Evolutionary conservation across 2,329 filamentous ascomycete genomes (phyloP), one percentile per base, ranked within the genome.

Genomic region (Colletotrichum siamense): DNA sequence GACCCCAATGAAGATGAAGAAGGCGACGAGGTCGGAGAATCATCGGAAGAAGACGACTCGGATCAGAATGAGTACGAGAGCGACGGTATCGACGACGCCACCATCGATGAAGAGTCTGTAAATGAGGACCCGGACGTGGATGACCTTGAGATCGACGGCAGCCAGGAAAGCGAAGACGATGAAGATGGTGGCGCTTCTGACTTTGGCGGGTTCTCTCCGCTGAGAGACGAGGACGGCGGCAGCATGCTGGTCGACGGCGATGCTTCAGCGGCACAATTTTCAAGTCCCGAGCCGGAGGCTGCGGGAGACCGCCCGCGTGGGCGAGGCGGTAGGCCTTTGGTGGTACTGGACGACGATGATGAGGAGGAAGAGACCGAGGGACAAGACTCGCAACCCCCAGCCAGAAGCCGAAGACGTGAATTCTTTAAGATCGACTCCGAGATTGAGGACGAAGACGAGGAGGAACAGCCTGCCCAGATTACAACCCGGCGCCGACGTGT

Each of bases 31-130:
- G 69, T 69, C 15, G 61, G 77, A n/a, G 77, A 78, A 6, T 71
- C 75, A 9, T 18, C 8, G 6, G 55, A 69, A 6, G 74, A 69
- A 6, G 78, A 79, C 1, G 76, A 69, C 30, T 74, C 74, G 1
- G 75, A 78, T 0, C 73, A 75, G 0, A 79, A 81, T 1, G 81
- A 83, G 61, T 86, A 87, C 18, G 86, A 87, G 52, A 85, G 85
- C 59, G 84, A 85, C 0, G 84, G 84, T 0, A 86, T 87, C 8
- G 85, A 86, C 49, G 85, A 86, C 63, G 79, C 71, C 2, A 80
- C 81, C 10, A 80, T 85, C 15, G 73, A 80, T 2, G 81, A 84
- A 18, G 72, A 77, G 5, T 73, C 70, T 8, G 34, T 59, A 2
- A 57, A 71, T 5, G 77, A 75, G 12, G 68, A 76, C 3, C 71